phyloP scores from a whole-genome alignment of 164 flowering plant species.

The Brasenia schreberi region DNA sequence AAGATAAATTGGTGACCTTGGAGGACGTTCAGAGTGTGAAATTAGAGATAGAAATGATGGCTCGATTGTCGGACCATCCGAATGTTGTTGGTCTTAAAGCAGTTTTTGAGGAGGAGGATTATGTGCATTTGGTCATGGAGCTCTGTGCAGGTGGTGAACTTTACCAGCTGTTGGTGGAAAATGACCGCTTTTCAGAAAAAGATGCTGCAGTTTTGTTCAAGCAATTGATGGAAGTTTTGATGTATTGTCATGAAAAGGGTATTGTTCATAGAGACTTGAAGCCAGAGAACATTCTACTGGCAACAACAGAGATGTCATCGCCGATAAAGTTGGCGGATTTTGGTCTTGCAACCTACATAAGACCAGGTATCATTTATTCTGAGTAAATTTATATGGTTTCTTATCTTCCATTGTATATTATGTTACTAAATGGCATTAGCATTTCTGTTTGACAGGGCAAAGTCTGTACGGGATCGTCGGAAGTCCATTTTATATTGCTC shows the following conservation, averaged over 20 bases:
- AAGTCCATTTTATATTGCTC: slow-evolving; percentile 80
- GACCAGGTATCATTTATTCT: slow-evolving; percentile 32
- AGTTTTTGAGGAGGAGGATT: slow-evolving; percentile 43
- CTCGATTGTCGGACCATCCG: slow-evolving; percentile 47
- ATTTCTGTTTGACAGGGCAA: slow-evolving; percentile 28
- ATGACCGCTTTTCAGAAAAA: slow-evolving; percentile 29
- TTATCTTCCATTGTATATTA: background rate
- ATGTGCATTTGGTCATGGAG: slow-evolving; percentile 56
- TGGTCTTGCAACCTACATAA: slow-evolving; percentile 58
- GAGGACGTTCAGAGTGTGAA: slow-evolving; percentile 36
- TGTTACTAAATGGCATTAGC: background rate
- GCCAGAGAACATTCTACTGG: slow-evolving; percentile 50
- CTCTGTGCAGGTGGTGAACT: slow-evolving; percentile 67
- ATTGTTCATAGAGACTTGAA: slow-evolving; percentile 54
- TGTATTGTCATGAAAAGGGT: slow-evolving; percentile 47
- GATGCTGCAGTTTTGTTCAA: slow-evolving; percentile 29
- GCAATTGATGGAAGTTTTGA: slow-evolving; percentile 38
- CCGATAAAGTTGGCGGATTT: slow-evolving; percentile 53
- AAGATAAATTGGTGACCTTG: slow-evolving; percentile 31
- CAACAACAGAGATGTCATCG: slow-evolving; percentile 28
- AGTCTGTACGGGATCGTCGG: slow-evolving; percentile 64
- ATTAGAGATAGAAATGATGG: slow-evolving; percentile 53
- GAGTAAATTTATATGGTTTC: background rate
- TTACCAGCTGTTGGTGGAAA: slow-evolving; percentile 34
- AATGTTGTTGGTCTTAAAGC: slow-evolving; percentile 48